These are phyloP conservation scores for Diaporthe citrichinensis DNA, from an alignment of 2,329 filamentous ascomycete species.

Conservation along the genomic window DNA sequence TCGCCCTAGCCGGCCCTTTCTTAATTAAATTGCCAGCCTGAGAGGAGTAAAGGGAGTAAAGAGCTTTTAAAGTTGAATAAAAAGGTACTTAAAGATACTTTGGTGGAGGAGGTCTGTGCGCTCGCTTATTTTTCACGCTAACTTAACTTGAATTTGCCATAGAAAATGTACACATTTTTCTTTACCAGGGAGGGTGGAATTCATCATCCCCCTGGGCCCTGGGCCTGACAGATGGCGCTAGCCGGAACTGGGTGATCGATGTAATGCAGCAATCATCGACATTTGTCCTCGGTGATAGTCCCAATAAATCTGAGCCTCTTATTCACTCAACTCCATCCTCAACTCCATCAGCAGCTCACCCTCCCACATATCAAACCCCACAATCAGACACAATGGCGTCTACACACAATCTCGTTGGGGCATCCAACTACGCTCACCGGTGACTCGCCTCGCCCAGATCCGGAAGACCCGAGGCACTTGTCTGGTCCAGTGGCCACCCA, in stretches of 20 bases:
- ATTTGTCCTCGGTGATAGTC: neutral
- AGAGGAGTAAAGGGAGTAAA: too few relatives aligned
- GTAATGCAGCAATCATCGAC: constrained; percentile 30
- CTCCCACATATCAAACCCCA: neutral
- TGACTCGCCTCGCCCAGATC: neutral
- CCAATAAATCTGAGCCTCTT: neutral
- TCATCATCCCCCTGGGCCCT: neutral
- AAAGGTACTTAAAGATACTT: too few relatives aligned
- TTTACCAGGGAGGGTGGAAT: too few relatives aligned
- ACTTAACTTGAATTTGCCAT: too few relatives aligned
- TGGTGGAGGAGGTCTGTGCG: too few relatives aligned
- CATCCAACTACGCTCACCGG: neutral
- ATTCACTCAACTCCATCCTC: neutral
- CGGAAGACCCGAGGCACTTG: neutral
- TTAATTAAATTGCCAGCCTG: too few relatives aligned
- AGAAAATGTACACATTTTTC: too few relatives aligned
- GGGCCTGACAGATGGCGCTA: constrained; percentile 18
- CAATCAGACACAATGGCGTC: neutral
- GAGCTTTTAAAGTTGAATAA: too few relatives aligned
- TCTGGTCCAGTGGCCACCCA: neutral
- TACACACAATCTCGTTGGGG: neutral
- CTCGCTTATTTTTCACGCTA: too few relatives aligned
- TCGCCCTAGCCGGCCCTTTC: too few relatives aligned
- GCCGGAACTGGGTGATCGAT: neutral
- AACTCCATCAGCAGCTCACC: neutral